These are phyloP conservation scores for Alternaria sp. DNA, from an alignment of 2,329 filamentous ascomycete genomes.

Conservation along the genomic window DNA sequence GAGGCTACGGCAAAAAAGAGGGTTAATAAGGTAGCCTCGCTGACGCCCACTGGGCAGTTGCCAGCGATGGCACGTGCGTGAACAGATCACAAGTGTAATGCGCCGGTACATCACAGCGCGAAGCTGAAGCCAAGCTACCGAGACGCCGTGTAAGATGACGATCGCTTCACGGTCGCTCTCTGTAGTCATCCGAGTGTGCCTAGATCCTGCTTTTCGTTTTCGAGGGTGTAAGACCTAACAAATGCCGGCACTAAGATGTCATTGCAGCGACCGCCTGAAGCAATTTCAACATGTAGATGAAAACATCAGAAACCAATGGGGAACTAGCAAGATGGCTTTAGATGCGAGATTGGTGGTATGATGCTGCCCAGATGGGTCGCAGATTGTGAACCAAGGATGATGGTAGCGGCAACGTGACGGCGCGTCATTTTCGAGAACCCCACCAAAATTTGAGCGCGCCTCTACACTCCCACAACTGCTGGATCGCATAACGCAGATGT, in stretches of 20 bases:
- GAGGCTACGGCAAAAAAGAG: background rate
- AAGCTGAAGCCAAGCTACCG: background rate
- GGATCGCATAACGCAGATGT: background rate
- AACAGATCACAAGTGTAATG: background rate
- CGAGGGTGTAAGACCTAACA: background rate
- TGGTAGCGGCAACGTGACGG: conserved; percentile 20
- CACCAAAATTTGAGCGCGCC: conserved; percentile 13
- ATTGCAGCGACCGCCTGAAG: background rate
- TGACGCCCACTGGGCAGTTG: background rate
- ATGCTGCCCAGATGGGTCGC: background rate
- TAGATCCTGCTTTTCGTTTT: too few relatives aligned
- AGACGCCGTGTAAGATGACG: background rate
- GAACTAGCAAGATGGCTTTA: background rate
- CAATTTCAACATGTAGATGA: background rate
- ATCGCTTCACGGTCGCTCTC: background rate
- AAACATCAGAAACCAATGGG: background rate
- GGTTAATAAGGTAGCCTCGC: background rate
- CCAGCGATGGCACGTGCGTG: background rate
- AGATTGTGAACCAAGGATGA: background rate
- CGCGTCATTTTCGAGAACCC: conserved; percentile 16
- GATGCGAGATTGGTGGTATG: background rate
- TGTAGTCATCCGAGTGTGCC: background rate
- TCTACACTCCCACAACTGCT: conserved; percentile 7
- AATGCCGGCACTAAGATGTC: background rate
- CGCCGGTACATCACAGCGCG: background rate